These are phyloP conservation scores for Pestalotiopsis sp. DNA, from an alignment of 2,329 filamentous ascomycete species.

Conservation along the genomic window DNA sequence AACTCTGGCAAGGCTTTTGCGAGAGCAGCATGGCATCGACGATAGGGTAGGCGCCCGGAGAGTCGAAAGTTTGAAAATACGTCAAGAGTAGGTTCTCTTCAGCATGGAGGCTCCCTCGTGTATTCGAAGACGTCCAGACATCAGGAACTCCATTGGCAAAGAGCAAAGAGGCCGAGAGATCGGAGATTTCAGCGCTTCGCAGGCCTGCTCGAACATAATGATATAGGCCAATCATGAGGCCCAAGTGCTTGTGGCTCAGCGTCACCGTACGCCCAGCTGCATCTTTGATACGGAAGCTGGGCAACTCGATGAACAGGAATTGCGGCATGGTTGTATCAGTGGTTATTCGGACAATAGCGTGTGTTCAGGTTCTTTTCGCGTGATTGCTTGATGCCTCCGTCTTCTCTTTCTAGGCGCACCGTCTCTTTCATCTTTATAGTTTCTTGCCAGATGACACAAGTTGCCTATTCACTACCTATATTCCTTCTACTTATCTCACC, in stretches of 20 bases:
- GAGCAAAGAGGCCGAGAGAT: conserved; percentile 29
- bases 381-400: background rate
- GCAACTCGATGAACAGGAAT: conserved; percentile 34
- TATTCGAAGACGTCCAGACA: conserved; percentile 27
- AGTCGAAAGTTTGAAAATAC: conserved; percentile 33
- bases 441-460: background rate
- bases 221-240: conserved; percentile 25
- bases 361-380: background rate
- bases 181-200: conserved; percentile 22
- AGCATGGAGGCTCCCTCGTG: conserved; percentile 23
- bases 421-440: background rate
- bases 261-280: conserved; percentile 24
- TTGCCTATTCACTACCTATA: background rate
- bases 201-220: conserved; percentile 30
- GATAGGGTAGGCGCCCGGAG: conserved; percentile 33
- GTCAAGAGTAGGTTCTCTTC: conserved; percentile 33
- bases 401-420: background rate
- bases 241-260: conserved; percentile 26
- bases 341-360: background rate
- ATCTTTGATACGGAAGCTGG: conserved; percentile 32
- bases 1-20: conserved; percentile 30
- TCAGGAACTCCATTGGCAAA: conserved; percentile 33
- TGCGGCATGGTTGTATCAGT: conserved; percentile 24
- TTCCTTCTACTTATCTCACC: background rate
- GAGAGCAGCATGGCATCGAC: conserved; percentile 31